Evolutionary conservation across 2,329 filamentous ascomycete genomes (phyloP), one percentile per base, ranked within the genome.

Genomic region (Pseudodiploospora longispora): DNA sequence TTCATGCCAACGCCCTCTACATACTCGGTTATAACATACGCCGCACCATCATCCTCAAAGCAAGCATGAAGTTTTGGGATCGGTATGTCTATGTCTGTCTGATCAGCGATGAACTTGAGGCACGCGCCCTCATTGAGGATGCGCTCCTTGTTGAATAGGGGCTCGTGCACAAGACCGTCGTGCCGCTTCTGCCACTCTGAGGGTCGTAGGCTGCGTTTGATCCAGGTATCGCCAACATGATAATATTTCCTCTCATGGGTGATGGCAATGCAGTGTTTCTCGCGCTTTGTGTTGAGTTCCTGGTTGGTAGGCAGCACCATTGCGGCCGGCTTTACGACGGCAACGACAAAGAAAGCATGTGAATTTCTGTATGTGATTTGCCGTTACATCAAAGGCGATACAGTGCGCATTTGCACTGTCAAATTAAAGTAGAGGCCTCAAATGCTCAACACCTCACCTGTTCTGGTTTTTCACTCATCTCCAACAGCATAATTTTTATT

Each of bases 51-150:
- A 35, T 53, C 49, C 30, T 50, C 46, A 31, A 52, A 54, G 36
- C 47, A 44, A 31, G 43, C 47, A 38, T 53, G 35, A 4, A 55
- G 30, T 32, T 48, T 55, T 5, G 50, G 52, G 10, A 55, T 33
- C 2, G 48, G 51, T 38, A 54, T 50, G n/a, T 47, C 30, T 36
- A 55, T 51, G 28, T 48, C 28, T 6, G 53, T 53, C 4, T 52
- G 46, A 2, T 52, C 42, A 5, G 48, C 35, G 12, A 55, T 32
- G 19, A 51, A 53, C 1, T 34, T 38, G 32, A 55, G 10, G 7
- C 29, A 9, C 12, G 50, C 48, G 10, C 34, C 51, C 28, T 55
- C 48, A 32, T 53, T 55, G 10, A 53, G 27, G 4, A 55, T 33
- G 3, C 50, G 47, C n/a, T 55, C 49, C 6, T 33, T 44, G 6